Percentiles rank a stretch among this genome's conserved stretches.
These are phyloP conservation scores for Capniomyces stellatus DNA, from an alignment of 371 early-diverging fungal species.

Conservation along the genomic window DNA sequence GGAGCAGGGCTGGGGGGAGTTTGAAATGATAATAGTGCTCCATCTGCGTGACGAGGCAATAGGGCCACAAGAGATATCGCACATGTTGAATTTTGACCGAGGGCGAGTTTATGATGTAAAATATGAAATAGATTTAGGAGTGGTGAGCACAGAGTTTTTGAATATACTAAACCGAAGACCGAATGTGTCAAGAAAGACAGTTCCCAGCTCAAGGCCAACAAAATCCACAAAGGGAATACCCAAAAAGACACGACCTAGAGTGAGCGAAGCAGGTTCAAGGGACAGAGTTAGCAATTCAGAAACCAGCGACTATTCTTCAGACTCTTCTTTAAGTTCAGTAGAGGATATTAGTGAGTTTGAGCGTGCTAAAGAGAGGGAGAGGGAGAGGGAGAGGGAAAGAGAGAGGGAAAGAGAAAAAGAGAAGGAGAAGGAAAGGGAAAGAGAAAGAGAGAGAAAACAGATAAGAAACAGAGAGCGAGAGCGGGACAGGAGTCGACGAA, in stretches of 20 bases:
- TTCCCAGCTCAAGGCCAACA: neutral
- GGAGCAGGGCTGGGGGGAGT: slow-evolving; percentile 5
- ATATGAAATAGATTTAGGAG: neutral
- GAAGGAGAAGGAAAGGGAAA: neutral
- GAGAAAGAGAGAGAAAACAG: no score
- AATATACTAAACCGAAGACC: slow-evolving; percentile 1
- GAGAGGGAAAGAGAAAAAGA: neutral
- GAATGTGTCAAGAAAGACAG: neutral
- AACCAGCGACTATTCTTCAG: no score
- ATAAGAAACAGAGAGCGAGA: no score
- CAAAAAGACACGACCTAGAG: no score
- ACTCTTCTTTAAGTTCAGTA: no score
- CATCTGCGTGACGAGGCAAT: neutral
- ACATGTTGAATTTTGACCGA: neutral
- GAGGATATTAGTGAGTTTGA: no score
- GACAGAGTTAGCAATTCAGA: no score
- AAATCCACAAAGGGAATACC: neutral
- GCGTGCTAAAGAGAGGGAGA: neutral
- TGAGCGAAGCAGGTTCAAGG: no score
- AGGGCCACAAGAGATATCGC: neutral
- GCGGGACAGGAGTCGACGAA: no score
- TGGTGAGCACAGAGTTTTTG: neutral
- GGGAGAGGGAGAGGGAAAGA: neutral
- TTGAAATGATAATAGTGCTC: neutral
- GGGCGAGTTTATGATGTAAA: slow-evolving; percentile 1